phyloP scores from a whole-genome alignment of 176 grass and related monocot genomes.

The Oryza longistaminata region DNA sequence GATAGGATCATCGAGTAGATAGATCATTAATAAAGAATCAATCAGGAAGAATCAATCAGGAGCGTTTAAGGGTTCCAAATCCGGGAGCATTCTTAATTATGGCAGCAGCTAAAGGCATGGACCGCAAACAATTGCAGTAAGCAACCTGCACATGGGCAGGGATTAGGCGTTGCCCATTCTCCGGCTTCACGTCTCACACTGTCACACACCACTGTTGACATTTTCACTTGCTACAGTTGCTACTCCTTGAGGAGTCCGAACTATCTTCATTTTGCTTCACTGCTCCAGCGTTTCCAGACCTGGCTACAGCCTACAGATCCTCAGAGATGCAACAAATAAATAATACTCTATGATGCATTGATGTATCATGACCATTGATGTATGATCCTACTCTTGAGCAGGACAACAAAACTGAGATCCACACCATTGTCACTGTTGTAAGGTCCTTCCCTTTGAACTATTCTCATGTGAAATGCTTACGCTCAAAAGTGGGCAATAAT shows the following conservation, averaged over 20 bases:
- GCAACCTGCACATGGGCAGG: constrained; percentile 23
- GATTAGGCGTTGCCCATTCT: neutral
- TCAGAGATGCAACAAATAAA: no score
- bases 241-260: no score
- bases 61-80: constrained; percentile 8
- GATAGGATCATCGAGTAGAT: neutral
- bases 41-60: no score
- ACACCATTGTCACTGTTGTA: neutral
- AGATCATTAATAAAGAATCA: no score
- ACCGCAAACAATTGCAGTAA: constrained; percentile 2
- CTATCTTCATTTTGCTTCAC: no score
- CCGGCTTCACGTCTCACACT: neutral
- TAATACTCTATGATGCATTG: no score
- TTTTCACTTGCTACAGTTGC: neutral
- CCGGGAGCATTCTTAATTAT: constrained; percentile 10
- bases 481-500: neutral
- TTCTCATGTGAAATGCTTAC: neutral
- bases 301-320: no score
- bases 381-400: neutral
- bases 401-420: neutral
- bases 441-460: neutral
- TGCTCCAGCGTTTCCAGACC: no score
- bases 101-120: neutral
- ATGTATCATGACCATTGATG: no score
- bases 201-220: neutral